phyloP scores from a whole-genome alignment of 2,329 filamentous ascomycete species.

The Xylariaceae sp. region DNA sequence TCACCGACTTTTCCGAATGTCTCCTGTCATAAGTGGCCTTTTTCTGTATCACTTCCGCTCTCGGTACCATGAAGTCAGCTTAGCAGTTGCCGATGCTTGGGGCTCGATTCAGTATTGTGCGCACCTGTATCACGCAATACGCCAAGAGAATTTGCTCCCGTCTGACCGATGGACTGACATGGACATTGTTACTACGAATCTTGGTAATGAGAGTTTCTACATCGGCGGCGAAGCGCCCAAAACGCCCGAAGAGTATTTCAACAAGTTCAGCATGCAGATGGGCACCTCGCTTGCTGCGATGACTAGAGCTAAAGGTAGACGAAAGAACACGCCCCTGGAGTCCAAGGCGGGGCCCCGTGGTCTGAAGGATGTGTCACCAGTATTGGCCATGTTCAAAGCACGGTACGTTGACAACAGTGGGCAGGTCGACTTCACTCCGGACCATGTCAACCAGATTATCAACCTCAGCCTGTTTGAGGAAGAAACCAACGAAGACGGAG shows the following conservation, averaged over 20 bases:
- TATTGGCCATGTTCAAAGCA: constrained; percentile 35
- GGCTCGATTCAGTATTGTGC: constrained; percentile 34
- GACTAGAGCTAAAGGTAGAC: constrained; percentile 21
- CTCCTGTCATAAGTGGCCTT: constrained; percentile 37
- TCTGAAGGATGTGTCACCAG: constrained; percentile 28
- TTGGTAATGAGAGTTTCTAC: constrained; percentile 34
- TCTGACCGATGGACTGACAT: constrained; percentile 38
- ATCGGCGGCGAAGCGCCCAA: constrained; percentile 32
- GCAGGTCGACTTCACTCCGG: constrained; percentile 28
- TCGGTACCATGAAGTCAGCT: constrained; percentile 29
- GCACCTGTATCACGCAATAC: constrained; percentile 42
- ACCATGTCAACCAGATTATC: constrained; percentile 35
- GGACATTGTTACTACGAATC: constrained; percentile 29
- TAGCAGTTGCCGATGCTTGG: constrained; percentile 35
- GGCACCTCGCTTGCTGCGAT: constrained; percentile 32
- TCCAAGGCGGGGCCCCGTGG: constrained; percentile 30
- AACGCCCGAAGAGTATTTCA: constrained; percentile 31
- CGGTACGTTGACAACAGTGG: constrained; percentile 27
- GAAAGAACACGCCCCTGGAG: constrained; percentile 8
- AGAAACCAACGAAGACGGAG: constrained; percentile 19
- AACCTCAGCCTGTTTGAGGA: constrained; percentile 26
- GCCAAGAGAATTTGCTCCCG: constrained; percentile 23
- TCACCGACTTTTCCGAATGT: constrained; percentile 31
- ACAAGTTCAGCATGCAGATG: constrained; percentile 36
- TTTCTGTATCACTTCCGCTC: constrained; percentile 34